These are phyloP conservation scores for Sedum album DNA, from an alignment of 164 flowering plant species.

Conservation along the genomic window DNA sequence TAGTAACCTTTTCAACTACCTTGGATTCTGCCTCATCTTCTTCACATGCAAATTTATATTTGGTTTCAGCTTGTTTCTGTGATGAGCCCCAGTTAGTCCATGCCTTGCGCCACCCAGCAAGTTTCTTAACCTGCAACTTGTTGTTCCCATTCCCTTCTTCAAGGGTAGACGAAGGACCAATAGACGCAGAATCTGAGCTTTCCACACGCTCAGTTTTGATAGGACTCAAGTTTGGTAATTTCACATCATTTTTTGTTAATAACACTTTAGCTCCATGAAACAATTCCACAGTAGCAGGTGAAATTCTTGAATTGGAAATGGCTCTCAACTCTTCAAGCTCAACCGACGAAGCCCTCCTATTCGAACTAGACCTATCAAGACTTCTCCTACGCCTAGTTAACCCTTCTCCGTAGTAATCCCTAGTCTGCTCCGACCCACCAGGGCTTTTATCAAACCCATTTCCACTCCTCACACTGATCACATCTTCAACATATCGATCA, in stretches of 20 bases:
- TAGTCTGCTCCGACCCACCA: slow-evolving; percentile 36
- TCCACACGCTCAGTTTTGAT: slow-evolving; percentile 22
- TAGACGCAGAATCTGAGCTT: slow-evolving; percentile 19
- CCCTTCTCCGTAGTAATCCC: slow-evolving; percentile 28
- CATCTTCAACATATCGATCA: slow-evolving; percentile 7
- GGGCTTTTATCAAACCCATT: slow-evolving; percentile 23
- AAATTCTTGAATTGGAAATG: slow-evolving; percentile 28
- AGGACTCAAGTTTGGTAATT: slow-evolving; percentile 22
- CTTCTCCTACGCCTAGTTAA: slow-evolving; percentile 28
- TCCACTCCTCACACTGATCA: slow-evolving; percentile 16
- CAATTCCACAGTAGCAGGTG: slow-evolving; percentile 39
- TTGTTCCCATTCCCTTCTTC: slow-evolving; percentile 9
- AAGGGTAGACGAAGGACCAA: slow-evolving; percentile 13
- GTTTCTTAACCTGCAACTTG: slow-evolving; percentile 25
- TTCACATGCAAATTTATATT: background rate
- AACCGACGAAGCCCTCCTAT: slow-evolving; percentile 18
- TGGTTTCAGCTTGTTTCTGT: slow-evolving; percentile 14
- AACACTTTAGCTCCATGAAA: slow-evolving; percentile 46
- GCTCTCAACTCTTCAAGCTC: slow-evolving; percentile 36
- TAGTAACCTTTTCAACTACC: slow-evolving; percentile 23
- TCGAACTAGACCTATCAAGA: slow-evolving; percentile 31
- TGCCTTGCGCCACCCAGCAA: slow-evolving; percentile 27
- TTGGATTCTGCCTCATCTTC: slow-evolving; percentile 17
- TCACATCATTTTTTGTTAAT: slow-evolving; percentile 37
- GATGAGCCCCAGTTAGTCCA: slow-evolving; percentile 35